Evolutionary conservation across 2,329 filamentous ascomycete genomes (phyloP).

Genomic region (Didymosphaeria variabile): DNA sequence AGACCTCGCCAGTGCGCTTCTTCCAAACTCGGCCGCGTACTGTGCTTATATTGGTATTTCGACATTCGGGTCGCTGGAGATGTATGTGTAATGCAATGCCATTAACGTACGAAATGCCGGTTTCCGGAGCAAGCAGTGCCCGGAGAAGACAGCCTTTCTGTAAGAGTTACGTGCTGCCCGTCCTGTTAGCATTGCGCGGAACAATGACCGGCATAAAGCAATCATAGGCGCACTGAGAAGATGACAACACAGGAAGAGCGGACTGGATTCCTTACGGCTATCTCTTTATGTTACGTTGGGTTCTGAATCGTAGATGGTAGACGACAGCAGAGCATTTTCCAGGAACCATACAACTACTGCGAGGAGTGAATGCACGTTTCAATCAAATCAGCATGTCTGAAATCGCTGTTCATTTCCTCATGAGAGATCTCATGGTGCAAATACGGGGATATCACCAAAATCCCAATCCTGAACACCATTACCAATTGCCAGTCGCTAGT

Average conservation of each 20-base stretch:
- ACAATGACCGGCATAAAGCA: background rate
- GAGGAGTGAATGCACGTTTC: background rate
- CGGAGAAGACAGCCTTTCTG: too few relatives aligned
- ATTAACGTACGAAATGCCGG: too few relatives aligned
- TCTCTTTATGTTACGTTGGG: background rate
- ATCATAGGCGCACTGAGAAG: background rate
- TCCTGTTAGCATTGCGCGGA: background rate
- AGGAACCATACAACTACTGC: background rate
- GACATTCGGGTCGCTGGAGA: too few relatives aligned
- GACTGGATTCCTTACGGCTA: background rate
- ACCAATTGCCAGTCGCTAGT: background rate
- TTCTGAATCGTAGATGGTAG: background rate
- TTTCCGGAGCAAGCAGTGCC: too few relatives aligned
- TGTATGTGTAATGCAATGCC: too few relatives aligned
- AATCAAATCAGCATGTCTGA: background rate
- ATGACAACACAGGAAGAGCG: background rate
- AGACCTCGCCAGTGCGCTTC: too few relatives aligned
- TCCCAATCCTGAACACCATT: conserved; percentile 6
- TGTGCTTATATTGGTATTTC: too few relatives aligned
- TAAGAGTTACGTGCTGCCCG: background rate
- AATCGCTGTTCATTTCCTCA: background rate
- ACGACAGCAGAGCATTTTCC: background rate
- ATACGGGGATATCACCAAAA: conserved; percentile 4
- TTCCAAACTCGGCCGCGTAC: too few relatives aligned
- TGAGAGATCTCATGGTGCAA: background rate